These are phyloP conservation scores for Chondrostereum purpureum DNA, from an alignment of 1,284 basidiomycete species.

Conservation along the genomic window DNA sequence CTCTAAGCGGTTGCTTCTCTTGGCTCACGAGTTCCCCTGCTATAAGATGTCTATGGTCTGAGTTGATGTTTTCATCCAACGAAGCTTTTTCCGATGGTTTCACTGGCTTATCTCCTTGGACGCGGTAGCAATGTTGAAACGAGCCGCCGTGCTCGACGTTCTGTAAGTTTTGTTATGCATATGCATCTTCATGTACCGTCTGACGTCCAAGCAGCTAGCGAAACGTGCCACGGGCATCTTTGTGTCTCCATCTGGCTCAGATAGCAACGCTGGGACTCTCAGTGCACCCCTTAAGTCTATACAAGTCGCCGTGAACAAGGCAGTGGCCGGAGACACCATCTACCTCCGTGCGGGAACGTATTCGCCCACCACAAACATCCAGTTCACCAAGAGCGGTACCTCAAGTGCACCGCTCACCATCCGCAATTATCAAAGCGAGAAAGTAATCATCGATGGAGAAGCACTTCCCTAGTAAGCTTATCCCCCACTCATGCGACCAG, in stretches of 20 bases:
- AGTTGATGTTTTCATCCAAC: not conserved
- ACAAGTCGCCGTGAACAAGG: slow-evolving; percentile 7
- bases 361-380: slow-evolving; percentile 10
- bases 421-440: slow-evolving; percentile 8
- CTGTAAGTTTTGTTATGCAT: too few species aligned
- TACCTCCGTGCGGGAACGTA: slow-evolving; percentile 11
- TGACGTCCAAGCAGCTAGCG: not conserved
- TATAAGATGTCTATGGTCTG: too few species aligned
- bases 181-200: not conserved
- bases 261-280: slow-evolving; percentile 7
- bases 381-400: slow-evolving; percentile 11
- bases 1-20: not conserved
- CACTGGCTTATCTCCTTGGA: not conserved
- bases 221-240: slow-evolving; percentile 9
- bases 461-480: slow-evolving; percentile 8
- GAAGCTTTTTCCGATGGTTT: not conserved
- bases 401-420: slow-evolving; percentile 8
- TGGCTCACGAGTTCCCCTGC: not conserved
- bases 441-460: slow-evolving; percentile 11
- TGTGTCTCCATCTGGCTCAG: slow-evolving; percentile 8
- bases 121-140: not conserved
- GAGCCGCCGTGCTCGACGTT: not conserved
- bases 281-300: slow-evolving; percentile 9
- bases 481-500: not conserved
- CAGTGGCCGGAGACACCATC: slow-evolving; percentile 9